Evolutionary conservation across 2,329 filamentous ascomycete genomes (phyloP).

Genomic region (Periconia sp.): DNA sequence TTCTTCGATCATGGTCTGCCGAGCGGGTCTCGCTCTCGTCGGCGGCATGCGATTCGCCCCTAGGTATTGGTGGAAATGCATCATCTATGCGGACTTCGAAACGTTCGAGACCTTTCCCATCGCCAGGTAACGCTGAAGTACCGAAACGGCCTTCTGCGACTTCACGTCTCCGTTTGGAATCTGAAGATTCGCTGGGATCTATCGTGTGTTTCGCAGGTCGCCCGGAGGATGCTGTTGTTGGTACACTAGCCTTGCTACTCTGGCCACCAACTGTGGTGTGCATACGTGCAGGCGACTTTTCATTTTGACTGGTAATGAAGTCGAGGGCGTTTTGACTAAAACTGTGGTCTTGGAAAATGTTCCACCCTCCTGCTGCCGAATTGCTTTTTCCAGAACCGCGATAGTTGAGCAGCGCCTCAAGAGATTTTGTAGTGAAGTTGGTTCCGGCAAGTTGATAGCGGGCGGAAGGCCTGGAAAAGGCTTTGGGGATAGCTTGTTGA

Average conservation of each 20-base stretch:
- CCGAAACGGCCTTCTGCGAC: conserved; percentile 73
- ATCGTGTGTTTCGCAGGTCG: conserved; percentile 27
- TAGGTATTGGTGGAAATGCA: conserved; percentile 30
- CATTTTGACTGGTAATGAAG: conserved; percentile 37
- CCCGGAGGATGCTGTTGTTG: conserved; percentile 24
- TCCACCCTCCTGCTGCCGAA: conserved; percentile 75
- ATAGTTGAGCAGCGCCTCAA: conserved; percentile 68
- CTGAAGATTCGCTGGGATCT: conserved; percentile 28
- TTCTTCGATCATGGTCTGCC: conserved; percentile 21
- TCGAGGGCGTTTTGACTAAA: conserved; percentile 55
- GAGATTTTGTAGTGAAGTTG: conserved; percentile 69
- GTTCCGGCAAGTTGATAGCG: conserved; percentile 71
- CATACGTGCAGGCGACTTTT: not conserved
- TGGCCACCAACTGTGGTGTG: conserved; percentile 12
- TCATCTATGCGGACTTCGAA: conserved; percentile 55
- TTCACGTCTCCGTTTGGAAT: conserved; percentile 60
- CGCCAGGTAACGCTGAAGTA: conserved; percentile 42
- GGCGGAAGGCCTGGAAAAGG: conserved; percentile 72
- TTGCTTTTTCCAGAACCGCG: conserved; percentile 71
- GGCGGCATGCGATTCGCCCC: conserved; percentile 6
- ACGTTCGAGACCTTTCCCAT: conserved; percentile 48
- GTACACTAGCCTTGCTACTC: not conserved
- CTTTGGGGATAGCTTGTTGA: conserved; percentile 78
- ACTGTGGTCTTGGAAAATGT: conserved; percentile 70
- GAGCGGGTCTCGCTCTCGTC: conserved; percentile 19